Evolutionary conservation across 495 filamentous ascomycete species (phyloP), one percentile per base, ranked within the genome.

Genomic region (Talaromyces stipitatus): DNA sequence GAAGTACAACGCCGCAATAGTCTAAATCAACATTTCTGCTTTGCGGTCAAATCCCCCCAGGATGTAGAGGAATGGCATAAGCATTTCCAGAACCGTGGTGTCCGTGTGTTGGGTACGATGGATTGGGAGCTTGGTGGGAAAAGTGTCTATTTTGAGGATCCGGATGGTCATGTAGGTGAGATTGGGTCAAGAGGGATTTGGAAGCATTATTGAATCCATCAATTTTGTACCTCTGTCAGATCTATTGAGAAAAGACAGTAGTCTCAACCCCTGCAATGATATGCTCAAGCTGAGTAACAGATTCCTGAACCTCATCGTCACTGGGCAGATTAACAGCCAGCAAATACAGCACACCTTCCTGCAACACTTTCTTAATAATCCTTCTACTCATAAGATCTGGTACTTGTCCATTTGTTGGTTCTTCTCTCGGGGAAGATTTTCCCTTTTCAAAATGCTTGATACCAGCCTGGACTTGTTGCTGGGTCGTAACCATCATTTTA

Each of bases 291-390:
- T 33, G 4, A 10, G 50, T 18, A 52, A 20, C 50, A 0, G 26
- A 52, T 23, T 60, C 58, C 16, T 56, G 61, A 61, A 80, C 63
- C 57, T 81, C 74, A 24, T 72, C 72, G 14, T 75, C 67, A 2
- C 70, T 67, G 6, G 79, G 79, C 62, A 80, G 65, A 60, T 81
- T 79, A 11, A 79, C 75, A 59, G 81, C 70, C 64, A 78, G 74
- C 45, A 81, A 56, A 63, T 81, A 82, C 20, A 80, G 50, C 1
- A 81, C 73, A 66, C 75, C 67, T 71, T 80, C 38, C 24, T 29
- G 28, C 10, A 52, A 28, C 12, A 52, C 16, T 22, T 52, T 52
- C 28, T 52, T 52, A 30, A 52, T 33, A 7, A 52, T 2, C n/a
- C 36, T 14, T 20, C 36, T 41, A 41, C n/a, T 41, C 7, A 41